A percentile compares a stretch with the other conserved stretches of the same genome.
Evolutionary conservation across 805 yeast genomes (phyloP).

Genomic region (Peterozyma toletana): DNA sequence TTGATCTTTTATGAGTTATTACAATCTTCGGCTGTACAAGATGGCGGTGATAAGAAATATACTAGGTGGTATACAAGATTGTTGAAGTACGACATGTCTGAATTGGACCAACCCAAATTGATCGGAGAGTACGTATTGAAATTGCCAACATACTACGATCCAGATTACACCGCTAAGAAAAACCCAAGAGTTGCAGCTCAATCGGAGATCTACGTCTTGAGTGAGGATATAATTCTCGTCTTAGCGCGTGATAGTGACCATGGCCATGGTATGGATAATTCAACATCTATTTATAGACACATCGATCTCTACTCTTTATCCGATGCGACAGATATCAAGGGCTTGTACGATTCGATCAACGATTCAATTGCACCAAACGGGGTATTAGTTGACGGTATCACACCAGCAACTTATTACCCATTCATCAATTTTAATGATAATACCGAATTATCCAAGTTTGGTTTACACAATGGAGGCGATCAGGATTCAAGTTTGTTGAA

Average conservation of each 20-base stretch:
- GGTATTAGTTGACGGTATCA: slow-evolving; percentile 14
- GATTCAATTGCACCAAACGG: slow-evolving; percentile 19
- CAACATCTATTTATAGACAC: slow-evolving; percentile 19
- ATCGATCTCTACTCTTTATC: slow-evolving; percentile 19
- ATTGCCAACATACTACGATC: slow-evolving; percentile 19
- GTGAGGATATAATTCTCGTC: slow-evolving; percentile 20
- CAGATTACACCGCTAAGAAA: slow-evolving; percentile 12
- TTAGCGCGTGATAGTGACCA: slow-evolving; percentile 21
- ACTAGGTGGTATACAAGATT: slow-evolving; percentile 15
- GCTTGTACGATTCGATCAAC: slow-evolving; percentile 19
- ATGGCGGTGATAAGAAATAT: slow-evolving; percentile 21
- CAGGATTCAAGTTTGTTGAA: slow-evolving; percentile 17
- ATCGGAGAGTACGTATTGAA: slow-evolving; percentile 21
- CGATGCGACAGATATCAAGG: slow-evolving; percentile 21
- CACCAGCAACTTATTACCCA: slow-evolving; percentile 18
- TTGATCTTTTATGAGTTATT: slow-evolving; percentile 16
- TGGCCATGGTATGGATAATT: slow-evolving; percentile 17
- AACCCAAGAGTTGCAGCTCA: slow-evolving; percentile 23
- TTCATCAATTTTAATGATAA: slow-evolving; percentile 19
- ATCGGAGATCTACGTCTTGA: slow-evolving; percentile 19
- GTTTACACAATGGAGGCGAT: slow-evolving; percentile 24
- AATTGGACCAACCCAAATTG: slow-evolving; percentile 9
- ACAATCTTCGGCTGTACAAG: slow-evolving; percentile 23
- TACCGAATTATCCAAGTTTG: slow-evolving; percentile 20
- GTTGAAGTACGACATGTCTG: slow-evolving; percentile 19